These are phyloP conservation scores for Guadua angustifolia DNA, from an alignment of 176 grass and related monocot genomes.

Conservation along the genomic window DNA sequence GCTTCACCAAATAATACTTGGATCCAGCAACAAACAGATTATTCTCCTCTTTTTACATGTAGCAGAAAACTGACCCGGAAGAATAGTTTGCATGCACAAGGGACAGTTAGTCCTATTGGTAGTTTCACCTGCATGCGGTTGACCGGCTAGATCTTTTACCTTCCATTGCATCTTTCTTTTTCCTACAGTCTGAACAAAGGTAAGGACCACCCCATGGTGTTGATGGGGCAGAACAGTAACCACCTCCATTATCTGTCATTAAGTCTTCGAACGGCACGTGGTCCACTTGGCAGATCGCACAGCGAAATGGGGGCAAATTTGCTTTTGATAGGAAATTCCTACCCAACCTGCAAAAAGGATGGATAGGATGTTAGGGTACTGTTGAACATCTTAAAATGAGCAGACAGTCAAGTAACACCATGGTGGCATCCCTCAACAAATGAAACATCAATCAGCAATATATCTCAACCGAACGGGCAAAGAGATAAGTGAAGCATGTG, in stretches of 20 bases:
- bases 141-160: slow-evolving; percentile 72
- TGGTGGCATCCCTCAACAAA: background rate
- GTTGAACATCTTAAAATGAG: slow-evolving; percentile 9
- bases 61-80: slow-evolving; percentile 35
- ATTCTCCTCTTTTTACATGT: slow-evolving; percentile 56
- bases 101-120: background rate
- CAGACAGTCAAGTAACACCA: slow-evolving; percentile 1
- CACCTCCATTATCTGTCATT: slow-evolving; percentile 53
- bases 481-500: slow-evolving; percentile 1
- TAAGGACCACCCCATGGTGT: slow-evolving; percentile 65
- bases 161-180: slow-evolving; percentile 99
- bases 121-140: slow-evolving; percentile 53
- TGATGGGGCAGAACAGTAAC: slow-evolving; percentile 57
- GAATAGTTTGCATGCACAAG: slow-evolving; percentile 39
- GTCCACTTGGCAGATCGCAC: slow-evolving; percentile 87
- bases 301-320: slow-evolving; percentile 61
- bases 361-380: slow-evolving; percentile 21
- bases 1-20: slow-evolving; percentile 52
- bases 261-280: slow-evolving; percentile 60
- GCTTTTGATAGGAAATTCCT: slow-evolving; percentile 53
- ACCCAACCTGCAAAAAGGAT: slow-evolving; percentile 64
- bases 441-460: slow-evolving; percentile 16
- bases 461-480: slow-evolving; percentile 14
- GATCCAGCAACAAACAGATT: slow-evolving; percentile 36
- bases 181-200: slow-evolving; percentile 84